Percentiles rank a stretch among this genome's conserved stretches.
phyloP scores from a whole-genome alignment of 2,329 filamentous ascomycete species.

The Penicillium sp. region DNA sequence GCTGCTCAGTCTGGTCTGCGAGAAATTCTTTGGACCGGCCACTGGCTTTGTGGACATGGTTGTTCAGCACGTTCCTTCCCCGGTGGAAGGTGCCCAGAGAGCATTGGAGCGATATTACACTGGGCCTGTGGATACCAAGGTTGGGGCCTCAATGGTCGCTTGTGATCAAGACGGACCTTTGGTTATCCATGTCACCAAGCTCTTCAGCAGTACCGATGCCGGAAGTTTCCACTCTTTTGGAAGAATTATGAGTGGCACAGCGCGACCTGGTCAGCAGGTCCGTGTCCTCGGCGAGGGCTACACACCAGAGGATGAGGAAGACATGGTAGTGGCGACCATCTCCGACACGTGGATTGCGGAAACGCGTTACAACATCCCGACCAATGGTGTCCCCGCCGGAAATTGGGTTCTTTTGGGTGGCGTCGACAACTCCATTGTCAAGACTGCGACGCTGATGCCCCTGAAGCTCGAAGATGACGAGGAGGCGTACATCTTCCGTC shows the following conservation, averaged over 20 bases:
- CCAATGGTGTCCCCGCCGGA: slow-evolving; percentile 87
- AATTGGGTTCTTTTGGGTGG: slow-evolving; percentile 90
- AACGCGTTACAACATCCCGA: slow-evolving; percentile 87
- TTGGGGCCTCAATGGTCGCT: slow-evolving; percentile 72
- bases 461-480: slow-evolving; percentile 79
- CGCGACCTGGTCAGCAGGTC: slow-evolving; percentile 74
- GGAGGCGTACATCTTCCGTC: slow-evolving; percentile 92
- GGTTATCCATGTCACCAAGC: slow-evolving; percentile 87
- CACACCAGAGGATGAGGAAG: slow-evolving; percentile 94
- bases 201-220: slow-evolving; percentile 89
- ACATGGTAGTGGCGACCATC: slow-evolving; percentile 86
- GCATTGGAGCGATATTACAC: slow-evolving; percentile 88
- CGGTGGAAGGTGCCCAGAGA: slow-evolving; percentile 70
- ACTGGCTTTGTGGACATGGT: slow-evolving; percentile 96
- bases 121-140: slow-evolving; percentile 77
- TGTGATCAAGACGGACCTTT: slow-evolving; percentile 89
- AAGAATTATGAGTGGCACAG: slow-evolving; percentile 88
- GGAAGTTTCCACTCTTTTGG: slow-evolving; percentile 87
- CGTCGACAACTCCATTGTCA: slow-evolving; percentile 97
- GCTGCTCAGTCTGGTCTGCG: slow-evolving; percentile 82
- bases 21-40: slow-evolving; percentile 90
- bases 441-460: slow-evolving; percentile 86
- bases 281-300: slow-evolving; percentile 93
- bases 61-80: slow-evolving; percentile 82
- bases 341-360: slow-evolving; percentile 86